Percentiles rank a stretch among this genome's conserved stretches.
Conservation (phyloP, 768 basidiomycete species). For the Amanita pallidorosea region DNA sequence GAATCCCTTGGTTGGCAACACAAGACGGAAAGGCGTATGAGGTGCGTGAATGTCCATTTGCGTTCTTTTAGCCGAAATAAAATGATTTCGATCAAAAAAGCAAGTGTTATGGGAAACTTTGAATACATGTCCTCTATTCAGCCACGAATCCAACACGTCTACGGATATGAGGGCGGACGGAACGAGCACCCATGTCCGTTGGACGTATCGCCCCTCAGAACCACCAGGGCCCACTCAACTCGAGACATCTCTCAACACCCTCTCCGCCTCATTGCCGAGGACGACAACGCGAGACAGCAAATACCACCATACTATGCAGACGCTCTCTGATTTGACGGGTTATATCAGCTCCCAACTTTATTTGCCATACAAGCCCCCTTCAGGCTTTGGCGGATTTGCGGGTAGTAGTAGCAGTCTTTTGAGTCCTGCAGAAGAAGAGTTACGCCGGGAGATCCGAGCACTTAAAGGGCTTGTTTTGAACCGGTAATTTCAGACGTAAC, state of each 20-base stretch:
- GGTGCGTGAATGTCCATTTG: slow-evolving; percentile 23
- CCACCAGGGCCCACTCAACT: slow-evolving; percentile 26
- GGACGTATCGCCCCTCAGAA: slow-evolving; percentile 27
- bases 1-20: slow-evolving; percentile 46
- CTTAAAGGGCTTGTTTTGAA: slow-evolving; percentile 74
- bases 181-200: slow-evolving; percentile 10
- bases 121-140: slow-evolving; percentile 40
- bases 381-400: slow-evolving; percentile 15
- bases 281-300: slow-evolving; percentile 21
- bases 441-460: slow-evolving; percentile 63
- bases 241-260: slow-evolving; percentile 21
- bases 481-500: slow-evolving; percentile 30
- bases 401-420: slow-evolving; percentile 13
- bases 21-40: slow-evolving; percentile 43
- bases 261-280: slow-evolving; percentile 28
- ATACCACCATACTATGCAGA: slow-evolving; percentile 53
- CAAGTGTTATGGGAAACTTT: slow-evolving; percentile 57
- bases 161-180: slow-evolving; percentile 14
- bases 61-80: neutral
- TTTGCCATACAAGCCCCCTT: slow-evolving; percentile 28
- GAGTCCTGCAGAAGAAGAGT: slow-evolving; percentile 50
- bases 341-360: slow-evolving; percentile 73
- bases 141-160: neutral
- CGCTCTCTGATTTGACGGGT: slow-evolving; percentile 65
- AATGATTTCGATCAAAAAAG: slow-evolving; percentile 10